Evolutionary conservation across 805 yeast species (phyloP).

Genomic region (Saturnispora bothae): DNA sequence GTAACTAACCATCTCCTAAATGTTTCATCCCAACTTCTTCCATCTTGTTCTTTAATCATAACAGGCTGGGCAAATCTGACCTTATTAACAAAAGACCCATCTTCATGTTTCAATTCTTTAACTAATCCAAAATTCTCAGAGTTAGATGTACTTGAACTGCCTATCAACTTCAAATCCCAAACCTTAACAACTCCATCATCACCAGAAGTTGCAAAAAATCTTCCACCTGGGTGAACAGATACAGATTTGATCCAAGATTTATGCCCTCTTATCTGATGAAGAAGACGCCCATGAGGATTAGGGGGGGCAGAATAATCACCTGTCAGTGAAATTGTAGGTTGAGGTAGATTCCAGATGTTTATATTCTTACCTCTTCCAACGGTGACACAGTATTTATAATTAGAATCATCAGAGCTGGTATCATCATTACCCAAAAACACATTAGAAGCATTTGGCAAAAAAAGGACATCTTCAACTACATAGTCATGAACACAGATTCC

Average conservation of each 20-base stretch:
- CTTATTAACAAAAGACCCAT: conserved; percentile 68
- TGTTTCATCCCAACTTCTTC: conserved; percentile 16
- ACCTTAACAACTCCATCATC: conserved; percentile 70
- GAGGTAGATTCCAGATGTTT: conserved; percentile 68
- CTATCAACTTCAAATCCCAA: conserved; percentile 53
- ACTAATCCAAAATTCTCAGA: conserved; percentile 17
- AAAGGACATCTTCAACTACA: conserved; percentile 69
- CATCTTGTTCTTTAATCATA: conserved; percentile 19
- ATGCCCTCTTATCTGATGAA: conserved; percentile 60
- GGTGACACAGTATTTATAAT: conserved; percentile 63
- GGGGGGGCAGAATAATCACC: conserved; percentile 33
- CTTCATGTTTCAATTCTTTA: conserved; percentile 36
- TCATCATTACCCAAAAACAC: conserved; percentile 37
- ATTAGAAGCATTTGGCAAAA: conserved; percentile 48
- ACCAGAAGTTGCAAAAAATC: conserved; percentile 55
- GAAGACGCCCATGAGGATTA: conserved; percentile 49
- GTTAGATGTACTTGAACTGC: conserved; percentile 10
- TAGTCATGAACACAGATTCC: conserved; percentile 65
- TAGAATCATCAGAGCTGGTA: conserved; percentile 30
- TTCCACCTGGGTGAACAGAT: conserved; percentile 65
- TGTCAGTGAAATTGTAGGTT: conserved; percentile 30
- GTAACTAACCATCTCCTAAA: conserved; percentile 56
- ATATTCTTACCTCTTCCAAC: conserved; percentile 72
- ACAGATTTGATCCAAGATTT: conserved; percentile 77
- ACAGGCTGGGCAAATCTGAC: conserved; percentile 45